These are phyloP conservation scores for Aspergillus sclerotiicarbonarius DNA, from an alignment of 495 filamentous ascomycete species.

Conservation along the genomic window DNA sequence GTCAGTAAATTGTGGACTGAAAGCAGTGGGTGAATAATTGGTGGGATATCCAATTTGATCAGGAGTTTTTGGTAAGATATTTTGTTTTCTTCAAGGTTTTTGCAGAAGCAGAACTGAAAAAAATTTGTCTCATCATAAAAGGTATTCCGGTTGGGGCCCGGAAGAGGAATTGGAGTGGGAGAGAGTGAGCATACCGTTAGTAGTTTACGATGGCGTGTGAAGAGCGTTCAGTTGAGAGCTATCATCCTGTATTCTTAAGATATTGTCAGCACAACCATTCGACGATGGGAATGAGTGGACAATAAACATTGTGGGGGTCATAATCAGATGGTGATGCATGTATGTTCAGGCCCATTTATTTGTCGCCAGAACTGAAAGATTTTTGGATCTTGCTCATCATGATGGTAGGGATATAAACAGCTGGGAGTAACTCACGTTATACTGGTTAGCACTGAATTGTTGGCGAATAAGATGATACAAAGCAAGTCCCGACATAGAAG, in stretches of 20 bases:
- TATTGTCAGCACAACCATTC: slow-evolving; percentile 13
- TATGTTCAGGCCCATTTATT: slow-evolving; percentile 84
- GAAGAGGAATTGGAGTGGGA: neutral
- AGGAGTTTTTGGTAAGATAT: slow-evolving; percentile 73
- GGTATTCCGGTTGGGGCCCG: neutral
- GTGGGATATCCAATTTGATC: slow-evolving; percentile 35
- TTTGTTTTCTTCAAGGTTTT: slow-evolving; percentile 70
- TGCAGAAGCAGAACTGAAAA: slow-evolving; percentile 98
- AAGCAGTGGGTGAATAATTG: slow-evolving; percentile 12
- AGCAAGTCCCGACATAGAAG: slow-evolving; percentile 21
- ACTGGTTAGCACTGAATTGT: slow-evolving; percentile 15
- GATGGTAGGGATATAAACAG: slow-evolving; percentile 14
- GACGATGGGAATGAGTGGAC: slow-evolving; percentile 5
- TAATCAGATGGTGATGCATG: slow-evolving; percentile 99
- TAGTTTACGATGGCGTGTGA: neutral
- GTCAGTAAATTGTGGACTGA: slow-evolving; percentile 21
- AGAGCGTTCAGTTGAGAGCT: neutral
- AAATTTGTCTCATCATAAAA: slow-evolving; percentile 72
- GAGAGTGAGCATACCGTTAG: slow-evolving; percentile 16
- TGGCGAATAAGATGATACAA: neutral
- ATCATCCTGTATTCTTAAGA: slow-evolving; percentile 2
- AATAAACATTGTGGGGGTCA: slow-evolving; percentile 18
- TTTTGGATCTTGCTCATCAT: slow-evolving; percentile 65
- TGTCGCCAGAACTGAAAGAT: slow-evolving; percentile 66
- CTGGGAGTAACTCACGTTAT: slow-evolving; percentile 28